Conservation (phyloP, 129 eudicot genomes). For the Artemisia tridentata region DNA sequence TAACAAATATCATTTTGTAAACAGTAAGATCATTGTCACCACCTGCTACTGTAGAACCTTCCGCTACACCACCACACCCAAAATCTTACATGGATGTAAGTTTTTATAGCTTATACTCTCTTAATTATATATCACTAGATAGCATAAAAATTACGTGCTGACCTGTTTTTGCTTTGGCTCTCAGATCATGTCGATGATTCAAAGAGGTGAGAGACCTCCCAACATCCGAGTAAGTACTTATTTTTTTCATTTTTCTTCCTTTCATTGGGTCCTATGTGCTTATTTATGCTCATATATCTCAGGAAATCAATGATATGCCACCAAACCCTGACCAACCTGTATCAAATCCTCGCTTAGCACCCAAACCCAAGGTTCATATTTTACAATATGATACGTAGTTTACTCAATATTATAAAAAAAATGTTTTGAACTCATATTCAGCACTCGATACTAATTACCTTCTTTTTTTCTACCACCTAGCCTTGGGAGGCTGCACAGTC, state of each 20-base stretch:
- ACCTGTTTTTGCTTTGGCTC: constrained; percentile 10
- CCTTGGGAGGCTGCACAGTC: constrained; percentile 77
- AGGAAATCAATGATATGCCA: constrained; percentile 88
- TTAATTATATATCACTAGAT: background rate
- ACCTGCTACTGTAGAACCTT: constrained; percentile 63
- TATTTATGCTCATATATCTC: constrained; percentile 23
- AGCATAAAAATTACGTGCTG: background rate
- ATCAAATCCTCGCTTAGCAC: constrained; percentile 74
- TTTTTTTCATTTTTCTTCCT: background rate
- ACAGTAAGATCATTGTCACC: constrained; percentile 86
- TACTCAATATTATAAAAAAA: background rate
- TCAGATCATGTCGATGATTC: constrained; percentile 91
- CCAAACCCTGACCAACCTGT: constrained; percentile 95
- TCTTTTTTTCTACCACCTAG: constrained; percentile 31
- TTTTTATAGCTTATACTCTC: background rate
- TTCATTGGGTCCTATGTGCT: background rate
- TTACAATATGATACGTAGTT: background rate
- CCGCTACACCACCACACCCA: constrained; percentile 70
- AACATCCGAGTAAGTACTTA: constrained; percentile 63
- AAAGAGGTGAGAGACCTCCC: constrained; percentile 95
- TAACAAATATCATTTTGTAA: constrained; percentile 19
- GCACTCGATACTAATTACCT: background rate
- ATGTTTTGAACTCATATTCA: background rate
- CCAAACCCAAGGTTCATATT: constrained; percentile 69
- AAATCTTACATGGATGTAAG: constrained; percentile 83